phyloP scores from a whole-genome alignment of 805 yeast species.

The Martiniozyma abietophila region DNA sequence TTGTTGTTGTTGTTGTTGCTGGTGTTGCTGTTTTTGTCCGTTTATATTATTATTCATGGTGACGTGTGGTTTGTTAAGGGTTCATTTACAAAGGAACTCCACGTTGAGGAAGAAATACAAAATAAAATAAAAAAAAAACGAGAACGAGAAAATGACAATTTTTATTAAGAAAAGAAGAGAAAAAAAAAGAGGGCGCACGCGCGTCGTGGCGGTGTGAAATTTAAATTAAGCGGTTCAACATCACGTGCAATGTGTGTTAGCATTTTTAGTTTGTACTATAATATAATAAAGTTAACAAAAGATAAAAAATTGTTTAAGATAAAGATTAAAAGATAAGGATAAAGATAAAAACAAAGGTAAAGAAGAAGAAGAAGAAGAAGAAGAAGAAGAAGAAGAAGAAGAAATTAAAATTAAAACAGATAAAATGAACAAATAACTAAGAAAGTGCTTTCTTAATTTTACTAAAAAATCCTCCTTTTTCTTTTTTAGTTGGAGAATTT shows the following conservation, averaged over 20 bases:
- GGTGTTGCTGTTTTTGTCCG: too few species aligned
- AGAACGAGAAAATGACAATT: not conserved
- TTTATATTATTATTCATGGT: too few species aligned
- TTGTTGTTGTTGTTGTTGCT: too few species aligned
- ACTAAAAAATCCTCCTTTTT: slow-evolving; percentile 34
- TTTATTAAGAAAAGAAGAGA: slow-evolving; percentile 2
- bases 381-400: slow-evolving; percentile 8
- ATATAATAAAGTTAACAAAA: too few species aligned
- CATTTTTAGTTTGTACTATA: too few species aligned
- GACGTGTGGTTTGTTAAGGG: too few species aligned
- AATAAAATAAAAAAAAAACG: not conserved
- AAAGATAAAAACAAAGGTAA: slow-evolving; percentile 3
- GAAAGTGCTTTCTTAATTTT: slow-evolving; percentile 28
- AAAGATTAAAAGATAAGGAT: too few species aligned
- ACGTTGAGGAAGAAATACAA: slow-evolving; percentile 4
- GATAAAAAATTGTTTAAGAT: too few species aligned
- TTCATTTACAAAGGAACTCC: slow-evolving; percentile 14
- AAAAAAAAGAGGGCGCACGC: too few species aligned
- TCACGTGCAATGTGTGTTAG: too few species aligned
- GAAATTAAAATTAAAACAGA: not conserved
- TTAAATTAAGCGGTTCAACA: too few species aligned
- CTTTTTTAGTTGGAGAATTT: slow-evolving; percentile 18
- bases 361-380: slow-evolving; percentile 17
- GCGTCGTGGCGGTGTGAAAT: too few species aligned
- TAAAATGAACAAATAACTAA: not conserved